phyloP scores from a whole-genome alignment of 352 stramenopile genomes.

The Globisporangium viniferum region DNA sequence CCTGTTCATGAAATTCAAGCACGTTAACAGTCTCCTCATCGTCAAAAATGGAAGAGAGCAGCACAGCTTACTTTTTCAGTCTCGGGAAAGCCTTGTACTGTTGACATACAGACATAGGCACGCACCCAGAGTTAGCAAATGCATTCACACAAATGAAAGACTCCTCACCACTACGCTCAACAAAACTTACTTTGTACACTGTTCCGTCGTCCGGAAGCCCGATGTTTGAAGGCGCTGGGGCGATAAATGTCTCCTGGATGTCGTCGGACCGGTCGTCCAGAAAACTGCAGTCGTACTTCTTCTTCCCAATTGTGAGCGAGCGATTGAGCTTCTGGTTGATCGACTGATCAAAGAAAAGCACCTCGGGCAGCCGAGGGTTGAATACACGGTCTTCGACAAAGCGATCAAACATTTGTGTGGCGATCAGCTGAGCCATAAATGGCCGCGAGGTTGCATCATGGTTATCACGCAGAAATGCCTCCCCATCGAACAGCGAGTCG shows the following conservation, averaged over 20 bases:
- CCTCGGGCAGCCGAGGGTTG: constrained; percentile 57
- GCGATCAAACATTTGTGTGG: constrained; percentile 82
- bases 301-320: constrained; percentile 68
- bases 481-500: constrained; percentile 58
- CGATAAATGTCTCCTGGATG: constrained; percentile 83
- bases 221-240: constrained; percentile 73
- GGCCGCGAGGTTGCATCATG: constrained; percentile 49
- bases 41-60: background rate
- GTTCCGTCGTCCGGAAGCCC: constrained; percentile 74
- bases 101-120: background rate
- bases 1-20: constrained; percentile 20
- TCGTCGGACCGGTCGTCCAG: constrained; percentile 72
- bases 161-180: background rate
- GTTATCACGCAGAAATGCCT: constrained; percentile 70
- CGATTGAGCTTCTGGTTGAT: constrained; percentile 87
- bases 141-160: background rate
- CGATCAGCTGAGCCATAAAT: constrained; percentile 63
- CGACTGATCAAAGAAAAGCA: constrained; percentile 84
- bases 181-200: constrained; percentile 59
- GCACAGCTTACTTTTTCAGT: constrained; percentile 62
- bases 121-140: background rate
- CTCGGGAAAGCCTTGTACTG: constrained; percentile 81
- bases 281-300: constrained; percentile 84
- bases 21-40: background rate
- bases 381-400: constrained; percentile 80